These are phyloP conservation scores for Cystobasidium onofrii DNA, from an alignment of 768 basidiomycete species.

Conservation along the genomic window DNA sequence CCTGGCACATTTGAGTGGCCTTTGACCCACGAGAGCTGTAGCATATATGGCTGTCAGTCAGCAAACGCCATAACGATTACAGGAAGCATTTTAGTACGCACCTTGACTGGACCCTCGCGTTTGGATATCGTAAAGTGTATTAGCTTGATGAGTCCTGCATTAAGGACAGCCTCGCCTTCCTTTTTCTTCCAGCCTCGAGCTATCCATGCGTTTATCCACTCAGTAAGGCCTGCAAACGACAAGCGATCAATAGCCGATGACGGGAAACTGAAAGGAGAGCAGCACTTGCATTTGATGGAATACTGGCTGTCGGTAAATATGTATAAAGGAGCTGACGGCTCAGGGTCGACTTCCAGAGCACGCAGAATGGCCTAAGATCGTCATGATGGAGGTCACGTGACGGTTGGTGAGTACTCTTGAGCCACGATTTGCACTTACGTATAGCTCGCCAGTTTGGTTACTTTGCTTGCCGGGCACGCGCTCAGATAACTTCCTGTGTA, in stretches of 20 bases:
- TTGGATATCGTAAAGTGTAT: background rate
- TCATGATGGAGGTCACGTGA: background rate
- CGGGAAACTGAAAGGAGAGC: background rate
- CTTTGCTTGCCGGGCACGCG: constrained; percentile 25
- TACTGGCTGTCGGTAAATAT: constrained; percentile 22
- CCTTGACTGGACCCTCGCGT: constrained; percentile 3
- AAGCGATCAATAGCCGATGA: background rate
- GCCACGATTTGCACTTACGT: background rate
- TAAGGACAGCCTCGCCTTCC: background rate
- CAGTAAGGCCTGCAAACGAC: background rate
- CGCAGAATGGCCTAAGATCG: constrained; percentile 17
- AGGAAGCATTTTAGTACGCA: too few species aligned
- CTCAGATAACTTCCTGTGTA: background rate
- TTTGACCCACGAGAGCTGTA: constrained; percentile 20
- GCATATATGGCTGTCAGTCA: background rate
- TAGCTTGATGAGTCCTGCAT: constrained; percentile 21
- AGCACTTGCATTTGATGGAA: background rate
- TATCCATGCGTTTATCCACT: constrained; percentile 17
- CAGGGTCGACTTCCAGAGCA: constrained; percentile 4
- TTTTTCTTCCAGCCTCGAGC: background rate
- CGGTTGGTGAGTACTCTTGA: background rate
- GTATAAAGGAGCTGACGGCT: background rate
- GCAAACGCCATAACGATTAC: background rate
- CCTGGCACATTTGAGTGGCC: constrained; percentile 3
- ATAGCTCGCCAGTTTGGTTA: constrained; percentile 28